phyloP scores from a whole-genome alignment of 495 filamentous ascomycete species.

The Trichoderma asperelloides region DNA sequence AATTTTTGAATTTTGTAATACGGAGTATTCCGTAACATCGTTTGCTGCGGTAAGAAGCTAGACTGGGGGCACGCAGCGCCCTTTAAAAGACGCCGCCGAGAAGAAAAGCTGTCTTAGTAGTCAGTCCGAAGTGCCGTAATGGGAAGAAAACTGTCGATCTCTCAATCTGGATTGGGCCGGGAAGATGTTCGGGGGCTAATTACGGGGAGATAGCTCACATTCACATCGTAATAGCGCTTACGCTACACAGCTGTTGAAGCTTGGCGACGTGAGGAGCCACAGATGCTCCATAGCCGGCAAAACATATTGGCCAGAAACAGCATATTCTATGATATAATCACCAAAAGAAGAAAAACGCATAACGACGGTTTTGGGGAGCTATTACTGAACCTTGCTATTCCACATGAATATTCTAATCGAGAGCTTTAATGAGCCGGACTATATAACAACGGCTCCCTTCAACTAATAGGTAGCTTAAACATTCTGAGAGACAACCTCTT shows the following conservation, averaged over 20 bases:
- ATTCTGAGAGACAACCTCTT: neutral
- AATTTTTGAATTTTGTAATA: neutral
- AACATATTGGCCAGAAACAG: neutral
- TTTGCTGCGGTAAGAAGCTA: neutral
- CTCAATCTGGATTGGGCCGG: neutral
- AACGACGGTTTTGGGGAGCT: neutral
- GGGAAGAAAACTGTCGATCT: neutral
- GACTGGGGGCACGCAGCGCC: neutral
- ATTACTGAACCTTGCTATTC: neutral
- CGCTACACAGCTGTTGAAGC: neutral
- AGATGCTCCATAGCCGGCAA: neutral
- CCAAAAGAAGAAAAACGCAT: neutral
- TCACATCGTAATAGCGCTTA: neutral
- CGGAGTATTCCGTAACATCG: neutral
- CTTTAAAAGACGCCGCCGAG: neutral
- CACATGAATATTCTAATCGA: neutral
- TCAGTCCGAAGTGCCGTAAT: neutral
- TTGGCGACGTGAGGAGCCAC: neutral
- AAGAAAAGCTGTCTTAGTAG: neutral
- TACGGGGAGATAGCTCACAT: neutral
- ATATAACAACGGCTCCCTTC: too few species aligned
- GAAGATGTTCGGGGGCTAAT: neutral
- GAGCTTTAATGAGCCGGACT: neutral
- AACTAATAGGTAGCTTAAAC: neutral
- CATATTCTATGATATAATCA: neutral